A percentile compares a stretch with the other conserved stretches of the same genome.
These are phyloP conservation scores for Nicotiana paniculata DNA, from an alignment of 257 asterid species.

Conservation along the genomic window DNA sequence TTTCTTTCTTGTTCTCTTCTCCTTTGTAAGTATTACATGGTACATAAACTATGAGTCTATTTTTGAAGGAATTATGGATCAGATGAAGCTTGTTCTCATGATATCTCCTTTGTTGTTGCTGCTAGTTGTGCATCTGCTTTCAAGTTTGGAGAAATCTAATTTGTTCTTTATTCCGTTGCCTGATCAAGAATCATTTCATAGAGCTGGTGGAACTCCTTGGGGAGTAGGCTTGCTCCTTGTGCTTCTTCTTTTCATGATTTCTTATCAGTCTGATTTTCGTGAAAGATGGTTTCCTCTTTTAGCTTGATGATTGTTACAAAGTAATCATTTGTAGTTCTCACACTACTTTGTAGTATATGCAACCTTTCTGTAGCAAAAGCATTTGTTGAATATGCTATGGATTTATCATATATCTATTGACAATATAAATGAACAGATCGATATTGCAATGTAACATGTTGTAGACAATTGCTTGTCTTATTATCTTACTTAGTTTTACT, in stretches of 20 bases:
- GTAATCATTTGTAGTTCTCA: background rate
- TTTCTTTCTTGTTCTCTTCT: slow-evolving; percentile 53
- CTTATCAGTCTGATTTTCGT: slow-evolving; percentile 75
- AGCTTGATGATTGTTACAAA: slow-evolving; percentile 13
- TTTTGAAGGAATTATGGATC: slow-evolving; percentile 62
- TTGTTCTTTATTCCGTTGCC: slow-evolving; percentile 44
- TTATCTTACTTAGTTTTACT: background rate
- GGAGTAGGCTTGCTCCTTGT: slow-evolving; percentile 72
- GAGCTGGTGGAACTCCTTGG: slow-evolving; percentile 88
- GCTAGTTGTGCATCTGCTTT: slow-evolving; percentile 54
- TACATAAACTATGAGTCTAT: slow-evolving; percentile 63
- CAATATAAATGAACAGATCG: background rate
- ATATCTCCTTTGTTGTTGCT: slow-evolving; percentile 67
- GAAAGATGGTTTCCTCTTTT: slow-evolving; percentile 87
- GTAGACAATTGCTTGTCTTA: background rate
- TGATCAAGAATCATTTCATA: slow-evolving; percentile 49
- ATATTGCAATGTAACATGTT: too few relatives aligned
- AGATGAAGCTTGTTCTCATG: slow-evolving; percentile 52
- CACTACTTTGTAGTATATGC: background rate
- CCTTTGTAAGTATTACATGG: slow-evolving; percentile 70
- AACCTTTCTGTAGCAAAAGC: background rate
- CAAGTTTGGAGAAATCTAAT: slow-evolving; percentile 29
- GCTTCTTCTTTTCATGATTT: slow-evolving; percentile 70
- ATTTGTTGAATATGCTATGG: background rate
- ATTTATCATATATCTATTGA: background rate